Conservation (phyloP, 192 early-diverging fungal species). For the Coemansia sp. region DNA sequence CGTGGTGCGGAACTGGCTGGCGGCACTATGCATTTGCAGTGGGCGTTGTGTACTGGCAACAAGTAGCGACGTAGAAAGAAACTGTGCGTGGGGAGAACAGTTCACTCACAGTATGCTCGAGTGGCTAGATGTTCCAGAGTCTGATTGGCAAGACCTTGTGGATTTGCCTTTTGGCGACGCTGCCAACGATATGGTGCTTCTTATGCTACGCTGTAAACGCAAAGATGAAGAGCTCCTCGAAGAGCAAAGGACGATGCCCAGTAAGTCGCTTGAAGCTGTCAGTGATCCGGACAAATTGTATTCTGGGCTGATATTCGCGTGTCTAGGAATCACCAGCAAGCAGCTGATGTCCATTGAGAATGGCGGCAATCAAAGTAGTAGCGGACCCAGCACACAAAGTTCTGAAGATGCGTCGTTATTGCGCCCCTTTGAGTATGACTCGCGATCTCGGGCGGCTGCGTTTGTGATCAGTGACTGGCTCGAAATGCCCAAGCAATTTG, state of each 20-base stretch:
- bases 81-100: slow-evolving; percentile 22
- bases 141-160: slow-evolving; percentile 19
- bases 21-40: slow-evolving; percentile 40
- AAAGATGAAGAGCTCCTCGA: slow-evolving; percentile 23
- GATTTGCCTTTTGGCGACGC: slow-evolving; percentile 31
- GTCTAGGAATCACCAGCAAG: slow-evolving; percentile 20
- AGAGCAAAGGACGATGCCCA: not conserved
- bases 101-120: slow-evolving; percentile 39
- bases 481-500: slow-evolving; percentile 42
- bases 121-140: slow-evolving; percentile 22
- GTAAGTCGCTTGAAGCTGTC: slow-evolving; percentile 20
- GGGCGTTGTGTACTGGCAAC: slow-evolving; percentile 42
- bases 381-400: not conserved
- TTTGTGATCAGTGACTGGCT: slow-evolving; percentile 44
- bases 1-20: slow-evolving; percentile 30
- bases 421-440: slow-evolving; percentile 50
- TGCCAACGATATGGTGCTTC: slow-evolving; percentile 42
- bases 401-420: slow-evolving; percentile 1
- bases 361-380: not conserved
- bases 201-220: slow-evolving; percentile 37
- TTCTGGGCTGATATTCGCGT: slow-evolving; percentile 32
- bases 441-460: slow-evolving; percentile 52
- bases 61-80: not conserved
- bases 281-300: slow-evolving; percentile 32
- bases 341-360: slow-evolving; percentile 13